Conservation (phyloP, 2,329 filamentous ascomycete species). For the Zelopaecilomyces penicillatus region DNA sequence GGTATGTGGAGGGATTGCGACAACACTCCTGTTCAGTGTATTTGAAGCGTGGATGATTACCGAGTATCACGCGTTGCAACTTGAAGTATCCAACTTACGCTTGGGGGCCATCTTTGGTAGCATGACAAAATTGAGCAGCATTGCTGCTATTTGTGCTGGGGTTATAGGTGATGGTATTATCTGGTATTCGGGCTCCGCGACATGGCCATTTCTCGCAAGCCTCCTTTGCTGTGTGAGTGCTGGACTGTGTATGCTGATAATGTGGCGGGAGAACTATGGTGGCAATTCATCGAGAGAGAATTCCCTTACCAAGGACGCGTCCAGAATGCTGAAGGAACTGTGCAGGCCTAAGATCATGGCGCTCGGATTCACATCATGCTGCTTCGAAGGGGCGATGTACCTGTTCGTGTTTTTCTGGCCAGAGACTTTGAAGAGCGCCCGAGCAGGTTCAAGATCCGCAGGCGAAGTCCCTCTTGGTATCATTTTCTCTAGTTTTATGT, state of each 20-base stretch:
- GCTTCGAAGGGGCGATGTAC: slow-evolving; percentile 55
- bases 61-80: slow-evolving; percentile 41
- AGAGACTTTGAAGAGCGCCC: slow-evolving; percentile 40
- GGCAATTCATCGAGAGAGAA: neutral
- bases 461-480: slow-evolving; percentile 35
- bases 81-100: slow-evolving; percentile 31
- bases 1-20: slow-evolving; percentile 46
- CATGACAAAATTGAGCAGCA: slow-evolving; percentile 44
- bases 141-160: slow-evolving; percentile 47
- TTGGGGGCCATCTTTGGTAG: slow-evolving; percentile 45
- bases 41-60: slow-evolving; percentile 55
- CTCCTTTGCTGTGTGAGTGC: slow-evolving; percentile 33
- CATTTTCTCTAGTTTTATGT: slow-evolving; percentile 50
- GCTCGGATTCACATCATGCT: slow-evolving; percentile 43
- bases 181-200: slow-evolving; percentile 34
- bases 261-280: slow-evolving; percentile 23
- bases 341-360: slow-evolving; percentile 32
- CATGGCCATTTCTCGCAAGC: slow-evolving; percentile 44
- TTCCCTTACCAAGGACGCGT: neutral
- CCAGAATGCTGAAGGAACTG: slow-evolving; percentile 1
- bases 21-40: slow-evolving; percentile 48
- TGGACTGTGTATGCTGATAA: slow-evolving; percentile 32
- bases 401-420: slow-evolving; percentile 58
- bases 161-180: slow-evolving; percentile 46
- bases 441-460: slow-evolving; percentile 18